Evolutionary conservation across 2,329 filamentous ascomycete genomes (phyloP), one percentile per base, ranked within the genome.

Genomic region (Bipolaris cookei): DNA sequence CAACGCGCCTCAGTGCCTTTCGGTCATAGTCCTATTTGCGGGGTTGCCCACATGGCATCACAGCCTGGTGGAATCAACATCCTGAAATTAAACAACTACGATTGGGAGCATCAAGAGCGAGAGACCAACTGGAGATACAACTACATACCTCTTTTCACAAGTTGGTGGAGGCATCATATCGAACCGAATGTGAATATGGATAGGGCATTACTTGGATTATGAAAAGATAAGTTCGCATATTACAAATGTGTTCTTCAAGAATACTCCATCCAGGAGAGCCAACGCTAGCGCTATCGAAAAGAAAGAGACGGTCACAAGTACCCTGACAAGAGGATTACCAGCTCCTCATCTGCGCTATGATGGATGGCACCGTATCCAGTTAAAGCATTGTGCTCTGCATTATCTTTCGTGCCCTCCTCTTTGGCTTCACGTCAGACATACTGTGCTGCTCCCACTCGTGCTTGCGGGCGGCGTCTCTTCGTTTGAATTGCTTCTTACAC

Each of bases 361-460:
- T n/a, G 13, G 2, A 48, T 10, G 1, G 28, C n/a, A 7, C 13
- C 18, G 13, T 10, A 53, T 43, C 44, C 54, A 37, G 53, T 48
- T 37, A 38, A 39, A 1, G 16, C 2, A 11, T 30, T 11, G 39
- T 28, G 6, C 5, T 23, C 38, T 28, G 28, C 45, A 20, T 43
- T 18, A 47, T 41, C 37, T 38, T 1, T 35, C n/a, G 48, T 5
- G 39, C 21, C n/a, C 58, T 54, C 30, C 58, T 66, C 16, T 54
- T 60, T 0, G 63, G 56, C 50, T 47, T 58, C 3, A 55, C 50
- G 28, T 56, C 53, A 2, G 1, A 11, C 6, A 61, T 39, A 0
- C 34, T 21, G 14, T 66, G 64, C 21, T 50, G 57, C 7, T 61
- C 58, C 60, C 58, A 62, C 21, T 66, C 62, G 20, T 66, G 64